phyloP scores from a whole-genome alignment of 129 eudicot species.

The sunflower (Helianthus annuus) region DNA sequence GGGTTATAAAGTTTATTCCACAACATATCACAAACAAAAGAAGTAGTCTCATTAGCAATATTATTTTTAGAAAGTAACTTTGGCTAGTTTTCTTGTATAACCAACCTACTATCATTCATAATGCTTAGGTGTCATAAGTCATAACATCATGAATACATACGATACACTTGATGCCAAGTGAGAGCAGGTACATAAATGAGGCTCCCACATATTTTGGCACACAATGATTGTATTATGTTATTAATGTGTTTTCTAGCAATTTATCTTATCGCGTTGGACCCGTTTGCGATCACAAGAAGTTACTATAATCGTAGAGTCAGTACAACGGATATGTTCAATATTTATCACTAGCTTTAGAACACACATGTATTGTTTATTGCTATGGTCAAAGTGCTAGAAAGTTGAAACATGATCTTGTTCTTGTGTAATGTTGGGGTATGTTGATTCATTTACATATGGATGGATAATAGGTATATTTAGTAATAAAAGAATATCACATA shows the following conservation, averaged over 20 bases:
- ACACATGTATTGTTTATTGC: conserved; percentile 7
- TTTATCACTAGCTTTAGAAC: neutral
- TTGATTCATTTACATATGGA: neutral
- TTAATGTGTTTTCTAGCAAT: conserved; percentile 27
- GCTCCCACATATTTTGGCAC: conserved; percentile 38
- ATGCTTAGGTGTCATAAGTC: neutral
- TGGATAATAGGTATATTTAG: neutral
- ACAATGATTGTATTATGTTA: conserved; percentile 14
- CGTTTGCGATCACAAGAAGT: conserved; percentile 3
- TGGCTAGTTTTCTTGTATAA: neutral
- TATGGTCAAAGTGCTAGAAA: neutral
- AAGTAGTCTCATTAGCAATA: too few relatives aligned
- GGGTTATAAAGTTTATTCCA: too few relatives aligned
- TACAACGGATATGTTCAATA: neutral
- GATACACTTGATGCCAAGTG: conserved; percentile 1
- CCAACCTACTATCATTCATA: neutral
- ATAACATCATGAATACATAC: neutral
- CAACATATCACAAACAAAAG: too few relatives aligned
- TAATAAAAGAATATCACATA: neutral
- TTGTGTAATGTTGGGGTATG: neutral
- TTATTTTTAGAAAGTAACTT: neutral
- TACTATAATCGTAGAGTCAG: conserved; percentile 6
- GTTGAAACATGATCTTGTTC: neutral
- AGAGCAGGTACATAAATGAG: conserved; percentile 26
- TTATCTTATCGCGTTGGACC: conserved; percentile 18